Conservation (phyloP, 73 alveolate species). For the Tetrahymena thermophila region DNA sequence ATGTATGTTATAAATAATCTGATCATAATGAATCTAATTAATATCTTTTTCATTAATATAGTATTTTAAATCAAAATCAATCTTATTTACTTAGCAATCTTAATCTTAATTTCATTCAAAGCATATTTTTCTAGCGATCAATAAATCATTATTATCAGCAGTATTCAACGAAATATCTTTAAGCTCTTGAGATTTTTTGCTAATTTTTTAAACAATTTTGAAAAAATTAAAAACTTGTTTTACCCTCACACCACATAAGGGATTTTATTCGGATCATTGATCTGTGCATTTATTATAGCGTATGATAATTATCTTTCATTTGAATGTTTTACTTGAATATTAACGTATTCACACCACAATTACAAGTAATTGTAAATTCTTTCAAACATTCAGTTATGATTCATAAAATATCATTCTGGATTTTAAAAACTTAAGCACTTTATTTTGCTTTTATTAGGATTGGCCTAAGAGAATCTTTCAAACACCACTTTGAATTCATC, state of each 20-base stretch:
- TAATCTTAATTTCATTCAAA: neutral
- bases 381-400: neutral
- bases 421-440: neutral
- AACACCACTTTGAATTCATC: neutral
- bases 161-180: neutral
- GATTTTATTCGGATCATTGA: neutral
- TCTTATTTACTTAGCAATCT: neutral
- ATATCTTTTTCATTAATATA: neutral
- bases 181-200: neutral
- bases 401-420: neutral
- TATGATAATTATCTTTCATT: neutral
- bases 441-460: neutral
- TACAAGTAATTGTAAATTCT: neutral
- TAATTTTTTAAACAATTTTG: neutral
- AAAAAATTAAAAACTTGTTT: neutral
- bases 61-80: neutral
- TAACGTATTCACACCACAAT: constrained; percentile 1
- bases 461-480: neutral
- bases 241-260: constrained; percentile 3
- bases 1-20: neutral
- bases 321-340: neutral
- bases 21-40: neutral
- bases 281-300: neutral
- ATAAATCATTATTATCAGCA: neutral
- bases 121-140: neutral